Conservation (phyloP, 305 asterid genomes). For the Rubia balearica region DNA sequence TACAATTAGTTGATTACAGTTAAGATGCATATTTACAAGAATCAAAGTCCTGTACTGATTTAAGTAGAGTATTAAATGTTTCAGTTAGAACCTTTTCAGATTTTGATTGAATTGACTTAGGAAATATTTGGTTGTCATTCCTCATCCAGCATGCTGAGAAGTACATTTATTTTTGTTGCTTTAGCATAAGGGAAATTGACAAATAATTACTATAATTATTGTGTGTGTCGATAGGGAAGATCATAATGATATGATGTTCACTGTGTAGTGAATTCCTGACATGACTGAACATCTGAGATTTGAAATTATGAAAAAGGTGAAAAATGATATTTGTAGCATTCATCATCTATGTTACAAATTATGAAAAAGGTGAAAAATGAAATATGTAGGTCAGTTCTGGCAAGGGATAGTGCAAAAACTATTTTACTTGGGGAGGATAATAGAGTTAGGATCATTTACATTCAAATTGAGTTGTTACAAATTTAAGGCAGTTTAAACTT, state of each 20-base stretch:
- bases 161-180: not conserved
- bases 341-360: constrained; percentile 15
- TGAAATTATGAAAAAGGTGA: not conserved
- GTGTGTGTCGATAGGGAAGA: constrained; percentile 1
- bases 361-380: not conserved
- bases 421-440: too few species aligned
- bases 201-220: not conserved
- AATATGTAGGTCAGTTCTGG: too few species aligned
- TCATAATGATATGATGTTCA: not conserved
- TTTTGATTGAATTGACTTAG: not conserved
- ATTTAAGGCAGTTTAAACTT: too few species aligned
- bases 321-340: too few species aligned
- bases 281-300: constrained; percentile 4
- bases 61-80: not conserved
- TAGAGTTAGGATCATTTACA: too few species aligned
- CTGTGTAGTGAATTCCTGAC: not conserved
- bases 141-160: constrained; percentile 15
- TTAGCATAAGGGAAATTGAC: not conserved
- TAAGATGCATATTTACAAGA: not conserved
- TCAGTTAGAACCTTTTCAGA: not conserved
- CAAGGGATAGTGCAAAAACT: too few species aligned
- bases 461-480: too few species aligned
- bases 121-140: constrained; percentile 9
- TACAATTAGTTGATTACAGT: too few species aligned
- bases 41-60: not conserved